Evolutionary conservation across 2,329 filamentous ascomycete species (phyloP).

Genomic region (Colletotrichum liriopes): DNA sequence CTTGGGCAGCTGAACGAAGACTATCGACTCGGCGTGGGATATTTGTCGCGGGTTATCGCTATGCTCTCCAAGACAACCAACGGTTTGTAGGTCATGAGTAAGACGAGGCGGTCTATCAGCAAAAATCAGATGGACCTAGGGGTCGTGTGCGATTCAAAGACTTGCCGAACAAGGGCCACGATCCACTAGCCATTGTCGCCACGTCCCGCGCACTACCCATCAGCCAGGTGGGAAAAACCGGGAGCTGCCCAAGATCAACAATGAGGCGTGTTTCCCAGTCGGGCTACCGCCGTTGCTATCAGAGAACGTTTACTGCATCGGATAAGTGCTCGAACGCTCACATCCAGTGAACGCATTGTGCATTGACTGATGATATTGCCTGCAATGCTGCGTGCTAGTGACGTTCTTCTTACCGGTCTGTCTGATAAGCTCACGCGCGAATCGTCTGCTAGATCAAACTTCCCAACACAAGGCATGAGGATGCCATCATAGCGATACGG

Average conservation of each 20-base stretch:
- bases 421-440: constrained; percentile 14
- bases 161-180: constrained; percentile 19
- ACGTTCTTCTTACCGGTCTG: constrained; percentile 1
- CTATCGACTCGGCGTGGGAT: constrained; percentile 9
- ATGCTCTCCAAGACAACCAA: neutral
- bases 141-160: constrained; percentile 8
- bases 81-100: neutral
- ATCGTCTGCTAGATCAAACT: neutral
- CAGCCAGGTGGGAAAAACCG: constrained; percentile 13
- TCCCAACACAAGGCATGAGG: neutral
- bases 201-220: constrained; percentile 21
- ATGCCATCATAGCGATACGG: constrained; percentile 7
- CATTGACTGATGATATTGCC: neutral
- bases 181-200: constrained; percentile 18
- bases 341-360: neutral
- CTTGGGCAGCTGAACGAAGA: neutral
- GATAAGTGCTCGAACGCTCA: constrained; percentile 14
- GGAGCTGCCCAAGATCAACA: constrained; percentile 25
- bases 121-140: neutral
- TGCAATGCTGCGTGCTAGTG: neutral
- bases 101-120: neutral
- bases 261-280: constrained; percentile 11
- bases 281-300: constrained; percentile 15
- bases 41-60: neutral
- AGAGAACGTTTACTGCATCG: neutral